These are phyloP conservation scores for Phytophthora hibernalis DNA, from an alignment of 352 stramenopile genomes.

Conservation along the genomic window DNA sequence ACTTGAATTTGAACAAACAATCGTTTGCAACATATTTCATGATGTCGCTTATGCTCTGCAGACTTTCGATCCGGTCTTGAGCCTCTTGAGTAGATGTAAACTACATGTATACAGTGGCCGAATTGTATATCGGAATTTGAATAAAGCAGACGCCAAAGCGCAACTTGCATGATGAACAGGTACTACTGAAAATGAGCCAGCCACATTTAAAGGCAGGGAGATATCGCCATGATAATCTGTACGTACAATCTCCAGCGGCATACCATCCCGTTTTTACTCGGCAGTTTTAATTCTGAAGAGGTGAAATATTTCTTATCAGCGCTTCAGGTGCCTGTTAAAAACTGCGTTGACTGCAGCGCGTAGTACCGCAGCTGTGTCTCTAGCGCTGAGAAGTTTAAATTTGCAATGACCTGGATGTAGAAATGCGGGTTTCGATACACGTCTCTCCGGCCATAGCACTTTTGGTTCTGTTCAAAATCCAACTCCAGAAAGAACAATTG, in stretches of 20 bases:
- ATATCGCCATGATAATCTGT: background rate
- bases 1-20: background rate
- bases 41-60: background rate
- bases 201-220: no score
- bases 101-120: no score
- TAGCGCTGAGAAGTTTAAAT: constrained; percentile 27
- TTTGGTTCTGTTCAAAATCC: constrained; percentile 47
- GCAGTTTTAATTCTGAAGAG: background rate
- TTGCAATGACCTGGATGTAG: constrained; percentile 38
- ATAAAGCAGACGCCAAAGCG: no score
- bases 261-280: background rate
- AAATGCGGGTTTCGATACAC: constrained; percentile 42
- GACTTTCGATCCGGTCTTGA: background rate
- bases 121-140: no score
- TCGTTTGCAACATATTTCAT: background rate
- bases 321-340: background rate
- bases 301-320: background rate
- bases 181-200: no score
- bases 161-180: no score
- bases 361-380: constrained; percentile 34
- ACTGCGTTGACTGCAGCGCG: constrained; percentile 33
- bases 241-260: background rate
- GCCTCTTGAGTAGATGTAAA: background rate
- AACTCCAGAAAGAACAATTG: constrained; percentile 42
- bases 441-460: constrained; percentile 54